Evolutionary conservation across 1,139 yeast species (phyloP), one percentile per base, ranked within the genome.

Genomic region (Scheffersomyces parashehatae): DNA sequence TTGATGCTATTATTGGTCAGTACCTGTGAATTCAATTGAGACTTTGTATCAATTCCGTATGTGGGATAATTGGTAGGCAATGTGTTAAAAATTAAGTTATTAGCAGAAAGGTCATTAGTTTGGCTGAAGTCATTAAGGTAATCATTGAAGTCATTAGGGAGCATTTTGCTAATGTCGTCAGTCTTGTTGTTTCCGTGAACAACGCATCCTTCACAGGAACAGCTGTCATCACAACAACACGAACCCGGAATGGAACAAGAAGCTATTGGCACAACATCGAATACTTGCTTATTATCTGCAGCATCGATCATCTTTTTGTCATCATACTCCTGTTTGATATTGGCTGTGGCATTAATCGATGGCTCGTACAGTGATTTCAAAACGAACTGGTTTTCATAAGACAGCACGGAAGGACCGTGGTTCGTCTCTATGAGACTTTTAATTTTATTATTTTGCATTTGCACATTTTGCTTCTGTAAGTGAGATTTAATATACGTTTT

Each of bases 241-340:
- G 79, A 62, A 0, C 82, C 82, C 0, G 79, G 77, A 13, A 75
- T 64, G 1, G 79, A 67, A 52, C 82, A 74, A 5, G 79, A 58
- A 31, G 70, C 64, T 30, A 67, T 59, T 29, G 62, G 55, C 10
- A 66, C 60, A 30, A 67, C 59, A 46, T 65, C 65, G 50, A 48
- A 61, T 5, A 55, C 41, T 29, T 45, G 45, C 5, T 40, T 40
- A 9, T 35, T 37, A 5, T 38, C 43, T 7, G 35, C 16, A n/a
- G 24, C 35, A 35, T 30, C 16, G n/a, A 26, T 26, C 3, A 30
- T 10, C 11, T 31, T 12, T 7, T 5, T 20, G 11, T 11, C 24
- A 20, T 28, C 24, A 24, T n/a, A 30, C 6, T 29, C 35, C 12
- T 34, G 36, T 12, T 28, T 29, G 12, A 24, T 31, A 24, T 15